These are phyloP conservation scores for Chaetomium tenue DNA, from an alignment of 495 filamentous ascomycete genomes.

Conservation along the genomic window DNA sequence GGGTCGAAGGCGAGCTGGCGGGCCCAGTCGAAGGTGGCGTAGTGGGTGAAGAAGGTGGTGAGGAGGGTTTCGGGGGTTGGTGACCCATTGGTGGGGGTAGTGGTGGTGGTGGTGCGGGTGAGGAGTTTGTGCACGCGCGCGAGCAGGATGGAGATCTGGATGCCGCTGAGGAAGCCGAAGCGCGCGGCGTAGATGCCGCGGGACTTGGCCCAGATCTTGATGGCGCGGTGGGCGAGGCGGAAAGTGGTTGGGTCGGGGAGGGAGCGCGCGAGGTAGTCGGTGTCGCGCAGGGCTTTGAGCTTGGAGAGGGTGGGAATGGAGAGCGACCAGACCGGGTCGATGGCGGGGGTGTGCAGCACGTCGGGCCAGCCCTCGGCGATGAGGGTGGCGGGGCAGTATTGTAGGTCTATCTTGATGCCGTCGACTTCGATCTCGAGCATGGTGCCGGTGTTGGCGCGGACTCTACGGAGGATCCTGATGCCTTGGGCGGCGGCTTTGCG, in stretches of 20 bases:
- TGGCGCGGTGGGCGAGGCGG: conserved; percentile 50
- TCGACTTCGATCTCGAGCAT: conserved; percentile 56
- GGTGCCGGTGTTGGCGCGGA: conserved; percentile 51
- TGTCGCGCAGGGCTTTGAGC: conserved; percentile 57
- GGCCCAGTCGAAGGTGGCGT: conserved; percentile 54
- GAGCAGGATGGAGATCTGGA: conserved; percentile 58
- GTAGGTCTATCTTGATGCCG: conserved; percentile 54
- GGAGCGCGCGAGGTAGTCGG: conserved; percentile 52
- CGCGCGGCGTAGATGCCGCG: conserved; percentile 57
- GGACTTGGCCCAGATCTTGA: conserved; percentile 55
- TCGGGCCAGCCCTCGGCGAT: conserved; percentile 46
- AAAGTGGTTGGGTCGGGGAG: conserved; percentile 53
- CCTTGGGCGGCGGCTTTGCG: conserved; percentile 42
- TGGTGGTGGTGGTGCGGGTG: conserved; percentile 20
- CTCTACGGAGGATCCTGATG: conserved; percentile 51
- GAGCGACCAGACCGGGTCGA: conserved; percentile 50
- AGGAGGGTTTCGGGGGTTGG: conserved; percentile 46
- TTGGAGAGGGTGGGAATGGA: conserved; percentile 49
- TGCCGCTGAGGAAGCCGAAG: conserved; percentile 58
- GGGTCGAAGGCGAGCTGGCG: conserved; percentile 52
- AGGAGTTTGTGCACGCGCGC: conserved; percentile 53
- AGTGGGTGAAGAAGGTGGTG: conserved; percentile 57
- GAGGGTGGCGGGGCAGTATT: conserved; percentile 56
- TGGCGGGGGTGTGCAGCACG: conserved; percentile 34
- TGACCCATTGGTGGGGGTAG: not conserved